Conservation (phyloP, 2,329 filamentous ascomycete species). For the Botrytis aclada region DNA sequence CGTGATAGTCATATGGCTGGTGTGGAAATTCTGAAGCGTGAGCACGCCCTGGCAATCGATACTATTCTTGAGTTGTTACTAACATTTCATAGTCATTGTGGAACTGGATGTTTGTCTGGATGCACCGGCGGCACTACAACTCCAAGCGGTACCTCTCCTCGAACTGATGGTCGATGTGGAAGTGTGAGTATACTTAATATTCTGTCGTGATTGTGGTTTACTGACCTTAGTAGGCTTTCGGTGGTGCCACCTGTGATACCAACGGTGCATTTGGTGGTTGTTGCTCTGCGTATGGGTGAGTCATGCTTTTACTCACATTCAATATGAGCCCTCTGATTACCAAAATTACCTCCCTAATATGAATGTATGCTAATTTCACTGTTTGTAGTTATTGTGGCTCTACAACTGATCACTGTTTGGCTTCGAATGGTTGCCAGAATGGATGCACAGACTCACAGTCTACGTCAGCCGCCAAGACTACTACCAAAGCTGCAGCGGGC, state of each 20-base stretch:
- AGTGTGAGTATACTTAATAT: slow-evolving; percentile 15
- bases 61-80: background rate
- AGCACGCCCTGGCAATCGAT: slow-evolving; percentile 3
- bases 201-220: background rate
- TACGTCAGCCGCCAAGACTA: slow-evolving; percentile 20
- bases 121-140: slow-evolving; percentile 34
- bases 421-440: slow-evolving; percentile 35
- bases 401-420: slow-evolving; percentile 31
- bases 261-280: slow-evolving; percentile 34
- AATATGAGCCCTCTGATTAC: background rate
- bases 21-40: slow-evolving; percentile 43
- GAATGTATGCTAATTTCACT: slow-evolving; percentile 26
- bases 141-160: slow-evolving; percentile 21
- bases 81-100: slow-evolving; percentile 33
- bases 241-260: slow-evolving; percentile 33
- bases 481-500: slow-evolving; percentile 21
- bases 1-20: slow-evolving; percentile 37
- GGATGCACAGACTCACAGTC: slow-evolving; percentile 30
- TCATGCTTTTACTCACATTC: background rate
- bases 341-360: background rate
- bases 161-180: slow-evolving; percentile 35
- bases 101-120: slow-evolving; percentile 43
- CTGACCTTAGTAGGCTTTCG: slow-evolving; percentile 25
- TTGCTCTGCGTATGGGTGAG: slow-evolving; percentile 36
- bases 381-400: slow-evolving; percentile 35